Base-by-base conservation (phyloP, 1,284 basidiomycete species). In the Termitomyces sp. region DNA sequence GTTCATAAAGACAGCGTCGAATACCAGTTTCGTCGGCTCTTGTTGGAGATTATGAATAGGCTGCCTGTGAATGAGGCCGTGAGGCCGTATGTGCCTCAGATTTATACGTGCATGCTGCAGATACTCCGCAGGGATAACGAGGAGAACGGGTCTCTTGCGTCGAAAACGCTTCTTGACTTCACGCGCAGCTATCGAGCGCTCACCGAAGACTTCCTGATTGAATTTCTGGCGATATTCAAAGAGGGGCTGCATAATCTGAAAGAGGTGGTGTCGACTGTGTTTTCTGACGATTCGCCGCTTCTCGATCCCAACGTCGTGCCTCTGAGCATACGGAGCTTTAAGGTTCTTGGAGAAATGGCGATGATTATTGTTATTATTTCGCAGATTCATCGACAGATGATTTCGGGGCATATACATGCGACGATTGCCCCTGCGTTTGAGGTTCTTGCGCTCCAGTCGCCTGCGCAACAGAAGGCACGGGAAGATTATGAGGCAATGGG, bases 71-170 rank as follows among this genome's bases (percentile, higher is more conserved):
- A 84, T 47, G 96, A 99, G 54, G 76, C 82, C 8, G 77, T 94
- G 44, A 81, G 90, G 40, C 77, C 82, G 37, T 86, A 91, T 60
- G 80, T 85, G 24, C 73, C 80, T 28, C 70, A 79, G 14, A 81
- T 98, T 45, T 88, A 92, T 68, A 79, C 78, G 45, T 81, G 81
- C 44, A 80, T 97, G 80, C 79, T 98, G 49, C 78, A 89, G 59
- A 76, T 95, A 39, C 77, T 99, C 39, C 87, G 89, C 45, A 77
- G 84, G 58, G 97, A 99, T 74, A 98, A 97, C 66, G 97, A 99
- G 72, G 97, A 99, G 65, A 97, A 95, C 64, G 97, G 91, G 1
- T 81, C 89, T 30, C 80, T 88, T 2, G 92, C 88, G 51, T 92
- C 96, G 79, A 99, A 99, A 72, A 89, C 88, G 54, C 81, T 97